Conservation (phyloP, 2,329 filamentous ascomycete genomes). For the Exserohilum turcica region DNA sequence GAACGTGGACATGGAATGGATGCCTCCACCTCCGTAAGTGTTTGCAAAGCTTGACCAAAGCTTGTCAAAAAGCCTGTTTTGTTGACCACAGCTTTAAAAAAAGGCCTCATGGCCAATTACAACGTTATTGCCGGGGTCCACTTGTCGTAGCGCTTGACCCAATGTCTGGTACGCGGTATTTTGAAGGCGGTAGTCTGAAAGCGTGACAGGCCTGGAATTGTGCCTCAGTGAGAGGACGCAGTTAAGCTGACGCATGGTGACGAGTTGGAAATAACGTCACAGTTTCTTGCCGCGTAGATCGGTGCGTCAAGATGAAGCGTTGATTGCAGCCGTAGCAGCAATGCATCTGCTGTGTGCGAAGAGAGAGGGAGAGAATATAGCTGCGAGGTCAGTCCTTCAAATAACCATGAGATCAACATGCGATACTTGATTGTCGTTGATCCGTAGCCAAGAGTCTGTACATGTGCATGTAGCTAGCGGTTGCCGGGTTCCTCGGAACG, state of each 20-base stretch:
- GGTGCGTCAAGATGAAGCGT: background rate
- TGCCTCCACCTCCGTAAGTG: background rate
- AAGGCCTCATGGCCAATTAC: background rate
- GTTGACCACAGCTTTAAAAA: background rate
- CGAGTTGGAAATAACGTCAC: background rate
- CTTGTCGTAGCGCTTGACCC: background rate
- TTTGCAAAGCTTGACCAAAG: background rate
- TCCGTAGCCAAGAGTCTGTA: too few relatives aligned
- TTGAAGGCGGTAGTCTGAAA: background rate
- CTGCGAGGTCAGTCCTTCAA: too few relatives aligned
- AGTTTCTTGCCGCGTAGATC: background rate
- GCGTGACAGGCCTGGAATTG: background rate
- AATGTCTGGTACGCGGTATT: background rate
- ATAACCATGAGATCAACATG: too few relatives aligned
- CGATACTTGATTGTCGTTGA: too few relatives aligned
- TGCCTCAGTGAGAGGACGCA: background rate
- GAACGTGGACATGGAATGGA: background rate
- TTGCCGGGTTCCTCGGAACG: too few relatives aligned
- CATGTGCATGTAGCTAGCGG: too few relatives aligned
- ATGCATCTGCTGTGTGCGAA: too few relatives aligned
- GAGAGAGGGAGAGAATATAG: too few relatives aligned
- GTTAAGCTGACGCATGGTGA: constrained; percentile 5
- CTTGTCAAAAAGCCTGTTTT: constrained; percentile 36
- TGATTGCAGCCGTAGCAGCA: background rate
- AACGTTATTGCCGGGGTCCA: background rate